phyloP scores from a whole-genome alignment of 2,329 filamentous ascomycete genomes.

The Talaromyces sp. region DNA sequence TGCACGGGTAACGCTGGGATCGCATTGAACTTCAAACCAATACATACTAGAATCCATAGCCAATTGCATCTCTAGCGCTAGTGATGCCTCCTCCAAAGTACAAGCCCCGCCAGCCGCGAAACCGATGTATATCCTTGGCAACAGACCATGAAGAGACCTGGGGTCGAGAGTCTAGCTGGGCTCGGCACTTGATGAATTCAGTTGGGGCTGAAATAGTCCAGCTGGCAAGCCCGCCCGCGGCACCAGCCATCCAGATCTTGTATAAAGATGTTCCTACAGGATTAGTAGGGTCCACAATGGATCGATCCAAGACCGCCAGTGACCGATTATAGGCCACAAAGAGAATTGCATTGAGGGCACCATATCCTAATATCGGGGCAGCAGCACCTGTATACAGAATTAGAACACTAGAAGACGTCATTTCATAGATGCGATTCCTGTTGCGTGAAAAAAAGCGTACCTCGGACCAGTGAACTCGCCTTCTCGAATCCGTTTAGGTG shows the following conservation, averaged over 20 bases:
- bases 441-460: constrained; percentile 23
- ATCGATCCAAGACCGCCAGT: constrained; percentile 61
- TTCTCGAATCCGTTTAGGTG: constrained; percentile 37
- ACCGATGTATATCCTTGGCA: constrained; percentile 61
- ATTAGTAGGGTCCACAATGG: constrained; percentile 47
- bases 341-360: constrained; percentile 84
- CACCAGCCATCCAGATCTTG: constrained; percentile 78
- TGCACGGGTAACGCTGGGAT: neutral
- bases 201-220: constrained; percentile 87
- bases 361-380: constrained; percentile 85
- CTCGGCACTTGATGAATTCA: constrained; percentile 86
- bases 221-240: constrained; percentile 77
- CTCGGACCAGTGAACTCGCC: constrained; percentile 42
- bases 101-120: constrained; percentile 67
- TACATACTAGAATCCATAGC: constrained; percentile 88
- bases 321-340: constrained; percentile 90
- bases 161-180: constrained; percentile 63
- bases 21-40: neutral
- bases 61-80: constrained; percentile 78
- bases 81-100: constrained; percentile 84
- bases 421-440: neutral
- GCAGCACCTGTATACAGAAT: constrained; percentile 64
- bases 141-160: constrained; percentile 65
- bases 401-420: neutral
- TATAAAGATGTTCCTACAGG: constrained; percentile 55